Percentiles rank a stretch among this genome's conserved stretches.
Conservation (phyloP, 2,329 filamentous ascomycete genomes). For the Claviceps cyperi region DNA sequence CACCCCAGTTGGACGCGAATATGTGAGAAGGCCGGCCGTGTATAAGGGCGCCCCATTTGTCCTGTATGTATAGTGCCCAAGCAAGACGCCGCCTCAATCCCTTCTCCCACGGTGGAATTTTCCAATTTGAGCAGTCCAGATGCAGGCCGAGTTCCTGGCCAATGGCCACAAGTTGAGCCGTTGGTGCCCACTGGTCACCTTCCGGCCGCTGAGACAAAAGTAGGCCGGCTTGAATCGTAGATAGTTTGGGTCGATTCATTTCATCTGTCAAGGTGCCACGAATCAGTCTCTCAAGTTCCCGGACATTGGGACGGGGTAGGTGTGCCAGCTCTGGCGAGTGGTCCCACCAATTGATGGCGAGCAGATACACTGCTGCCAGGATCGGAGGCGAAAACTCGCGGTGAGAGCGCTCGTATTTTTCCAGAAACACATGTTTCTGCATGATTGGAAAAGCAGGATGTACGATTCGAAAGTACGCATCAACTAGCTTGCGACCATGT, state of each 20-base stretch:
- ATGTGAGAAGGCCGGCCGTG: slow-evolving; percentile 75
- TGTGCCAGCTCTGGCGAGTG: slow-evolving; percentile 51
- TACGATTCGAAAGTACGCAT: slow-evolving; percentile 68
- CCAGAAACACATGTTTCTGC: slow-evolving; percentile 65
- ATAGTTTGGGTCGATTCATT: slow-evolving; percentile 69
- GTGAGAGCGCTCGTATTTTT: slow-evolving; percentile 60
- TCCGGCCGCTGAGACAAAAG: slow-evolving; percentile 62
- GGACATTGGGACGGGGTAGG: slow-evolving; percentile 55
- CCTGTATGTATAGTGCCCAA: slow-evolving; percentile 89
- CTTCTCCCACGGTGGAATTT: slow-evolving; percentile 77
- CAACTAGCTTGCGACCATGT: slow-evolving; percentile 61
- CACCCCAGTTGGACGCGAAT: slow-evolving; percentile 59
- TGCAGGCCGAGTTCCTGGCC: slow-evolving; percentile 80
- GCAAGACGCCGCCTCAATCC: slow-evolving; percentile 72
- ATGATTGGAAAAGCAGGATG: slow-evolving; percentile 74
- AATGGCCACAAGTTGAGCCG: slow-evolving; percentile 74
- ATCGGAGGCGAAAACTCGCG: slow-evolving; percentile 63
- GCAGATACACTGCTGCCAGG: slow-evolving; percentile 67
- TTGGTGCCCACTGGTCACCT: slow-evolving; percentile 70
- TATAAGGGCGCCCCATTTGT: slow-evolving; percentile 77
- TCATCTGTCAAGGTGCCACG: slow-evolving; percentile 59
- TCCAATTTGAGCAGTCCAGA: slow-evolving; percentile 75
- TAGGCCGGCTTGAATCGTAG: slow-evolving; percentile 63
- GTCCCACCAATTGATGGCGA: slow-evolving; percentile 82
- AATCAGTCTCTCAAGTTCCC: slow-evolving; percentile 58